Evolutionary conservation across 2,329 filamentous ascomycete genomes (phyloP).

Genomic region (Sporothrix globosa): DNA sequence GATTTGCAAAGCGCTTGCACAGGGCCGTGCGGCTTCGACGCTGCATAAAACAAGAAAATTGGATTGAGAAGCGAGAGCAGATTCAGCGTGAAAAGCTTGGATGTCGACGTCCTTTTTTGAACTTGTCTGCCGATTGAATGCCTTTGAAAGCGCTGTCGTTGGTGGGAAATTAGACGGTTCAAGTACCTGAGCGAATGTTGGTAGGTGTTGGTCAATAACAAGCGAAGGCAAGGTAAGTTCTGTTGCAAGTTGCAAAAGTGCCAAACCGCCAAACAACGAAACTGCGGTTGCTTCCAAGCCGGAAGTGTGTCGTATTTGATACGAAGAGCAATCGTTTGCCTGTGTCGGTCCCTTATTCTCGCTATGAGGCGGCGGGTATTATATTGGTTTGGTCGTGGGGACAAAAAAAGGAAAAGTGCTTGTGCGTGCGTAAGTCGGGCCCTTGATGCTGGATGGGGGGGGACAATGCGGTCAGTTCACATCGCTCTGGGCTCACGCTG

Average conservation of each 20-base stretch:
- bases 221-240: neutral
- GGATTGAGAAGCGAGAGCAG: neutral
- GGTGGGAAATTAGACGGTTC: neutral
- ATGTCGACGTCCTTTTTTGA: constrained; percentile 1
- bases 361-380: neutral
- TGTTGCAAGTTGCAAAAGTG: neutral
- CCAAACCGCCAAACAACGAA: neutral
- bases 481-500: constrained; percentile 1
- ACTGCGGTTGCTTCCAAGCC: neutral
- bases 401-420: neutral
- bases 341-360: neutral
- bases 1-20: constrained; percentile 8
- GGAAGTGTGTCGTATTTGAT: neutral
- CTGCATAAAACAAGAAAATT: constrained; percentile 10
- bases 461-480: constrained; percentile 25
- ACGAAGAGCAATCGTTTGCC: neutral
- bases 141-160: neutral
- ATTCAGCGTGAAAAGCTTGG: neutral
- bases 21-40: constrained; percentile 11
- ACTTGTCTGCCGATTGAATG: neutral
- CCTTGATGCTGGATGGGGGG: constrained; percentile 17
- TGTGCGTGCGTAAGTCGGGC: constrained; percentile 18
- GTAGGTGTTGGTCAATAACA: neutral
- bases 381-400: neutral
- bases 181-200: constrained; percentile 4